Conservation (phyloP, 75 land plant species). For the Selaginella tamariscina region DNA sequence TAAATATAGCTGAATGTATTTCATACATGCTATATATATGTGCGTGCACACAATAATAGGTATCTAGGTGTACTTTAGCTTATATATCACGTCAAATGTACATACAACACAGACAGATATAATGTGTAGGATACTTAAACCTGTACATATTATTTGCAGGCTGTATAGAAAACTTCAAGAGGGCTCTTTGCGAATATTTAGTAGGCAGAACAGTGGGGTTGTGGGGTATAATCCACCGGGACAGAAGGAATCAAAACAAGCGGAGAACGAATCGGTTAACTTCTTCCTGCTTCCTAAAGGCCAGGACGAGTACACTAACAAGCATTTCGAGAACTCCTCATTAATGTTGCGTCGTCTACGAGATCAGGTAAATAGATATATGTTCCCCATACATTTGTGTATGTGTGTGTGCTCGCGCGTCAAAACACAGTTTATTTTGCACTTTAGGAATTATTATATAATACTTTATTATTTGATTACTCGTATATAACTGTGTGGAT, state of each 20-base stretch:
- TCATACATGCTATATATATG: background rate
- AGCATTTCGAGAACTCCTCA: conserved; percentile 44
- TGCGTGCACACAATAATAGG: background rate
- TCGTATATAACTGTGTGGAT: background rate
- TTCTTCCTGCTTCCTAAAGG: conserved; percentile 55
- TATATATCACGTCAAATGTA: too few species aligned
- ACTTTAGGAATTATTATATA: too few species aligned
- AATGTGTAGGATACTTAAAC: background rate
- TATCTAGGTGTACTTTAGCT: background rate
- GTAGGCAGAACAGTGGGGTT: background rate
- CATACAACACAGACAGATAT: conserved; percentile 61
- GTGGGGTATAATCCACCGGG: background rate
- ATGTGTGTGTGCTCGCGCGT: too few species aligned
- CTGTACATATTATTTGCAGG: background rate
- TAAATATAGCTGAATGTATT: background rate
- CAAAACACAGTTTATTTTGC: too few species aligned
- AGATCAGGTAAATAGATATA: conserved; percentile 83
- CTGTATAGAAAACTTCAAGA: background rate
- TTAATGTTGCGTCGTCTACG: conserved; percentile 43
- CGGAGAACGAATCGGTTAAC: conserved; percentile 11
- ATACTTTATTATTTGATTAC: too few species aligned
- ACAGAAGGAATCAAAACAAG: conserved; percentile 1
- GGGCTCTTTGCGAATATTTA: background rate
- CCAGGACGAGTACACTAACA: conserved; percentile 33
- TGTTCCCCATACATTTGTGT: too few species aligned